phyloP scores from a whole-genome alignment of 768 basidiomycete genomes.

The Suillus variegatus region DNA sequence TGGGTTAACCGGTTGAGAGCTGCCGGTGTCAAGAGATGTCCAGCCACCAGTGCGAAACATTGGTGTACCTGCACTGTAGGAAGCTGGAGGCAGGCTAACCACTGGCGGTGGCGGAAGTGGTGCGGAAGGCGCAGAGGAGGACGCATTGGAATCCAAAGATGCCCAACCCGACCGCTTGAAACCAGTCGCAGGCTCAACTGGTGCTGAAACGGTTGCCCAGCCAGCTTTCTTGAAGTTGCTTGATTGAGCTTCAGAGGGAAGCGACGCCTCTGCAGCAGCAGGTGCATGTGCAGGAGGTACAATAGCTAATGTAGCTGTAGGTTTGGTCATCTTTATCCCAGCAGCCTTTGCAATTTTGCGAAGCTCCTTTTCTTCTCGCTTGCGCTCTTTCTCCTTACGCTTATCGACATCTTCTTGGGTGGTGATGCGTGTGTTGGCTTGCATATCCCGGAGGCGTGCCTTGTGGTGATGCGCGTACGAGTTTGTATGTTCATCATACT shows the following conservation, averaged over 20 bases:
- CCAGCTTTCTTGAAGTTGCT: conserved; percentile 46
- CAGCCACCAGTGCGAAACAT: conserved; percentile 65
- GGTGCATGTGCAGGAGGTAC: conserved; percentile 22
- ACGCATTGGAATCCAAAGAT: conserved; percentile 20
- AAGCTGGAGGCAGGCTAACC: conserved; percentile 17
- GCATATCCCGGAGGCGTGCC: conserved; percentile 80
- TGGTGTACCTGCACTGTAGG: conserved; percentile 33
- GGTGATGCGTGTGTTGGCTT: conserved; percentile 67
- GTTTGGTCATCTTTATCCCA: conserved; percentile 65
- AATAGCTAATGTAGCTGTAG: conserved; percentile 20
- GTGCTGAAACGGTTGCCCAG: conserved; percentile 44
- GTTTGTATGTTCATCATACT: conserved; percentile 89
- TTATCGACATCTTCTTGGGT: conserved; percentile 68
- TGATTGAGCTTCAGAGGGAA: conserved; percentile 19
- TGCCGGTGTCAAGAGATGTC: conserved; percentile 62
- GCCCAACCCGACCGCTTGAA: conserved; percentile 20
- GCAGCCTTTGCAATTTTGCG: conserved; percentile 81
- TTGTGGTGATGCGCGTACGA: conserved; percentile 89
- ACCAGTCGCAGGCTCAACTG: conserved; percentile 14
- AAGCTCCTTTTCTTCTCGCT: conserved; percentile 83
- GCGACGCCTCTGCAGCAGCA: conserved; percentile 21
- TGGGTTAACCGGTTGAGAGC: conserved; percentile 29
- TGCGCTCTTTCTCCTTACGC: conserved; percentile 83
- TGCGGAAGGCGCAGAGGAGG: conserved; percentile 26
- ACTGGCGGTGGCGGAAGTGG: conserved; percentile 12